phyloP scores from a whole-genome alignment of 352 stramenopile species.

The Pythium brassicae region DNA sequence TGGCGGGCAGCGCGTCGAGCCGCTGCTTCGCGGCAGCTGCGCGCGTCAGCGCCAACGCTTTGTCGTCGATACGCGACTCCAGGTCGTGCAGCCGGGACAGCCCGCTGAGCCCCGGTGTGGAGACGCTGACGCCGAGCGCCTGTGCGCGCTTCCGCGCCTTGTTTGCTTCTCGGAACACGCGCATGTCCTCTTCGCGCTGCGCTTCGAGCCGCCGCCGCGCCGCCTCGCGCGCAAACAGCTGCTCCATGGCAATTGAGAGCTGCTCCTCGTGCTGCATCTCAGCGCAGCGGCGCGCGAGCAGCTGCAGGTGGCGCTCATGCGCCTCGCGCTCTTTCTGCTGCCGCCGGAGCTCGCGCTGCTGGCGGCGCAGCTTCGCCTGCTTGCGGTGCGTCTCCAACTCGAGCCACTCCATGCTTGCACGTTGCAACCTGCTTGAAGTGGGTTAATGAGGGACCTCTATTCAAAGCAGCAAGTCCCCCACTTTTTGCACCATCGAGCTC shows the following conservation, averaged over 20 bases:
- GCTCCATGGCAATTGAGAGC: slow-evolving; percentile 40
- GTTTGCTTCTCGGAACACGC: slow-evolving; percentile 24
- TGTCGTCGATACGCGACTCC: slow-evolving; percentile 26
- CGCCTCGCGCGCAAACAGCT: slow-evolving; percentile 21
- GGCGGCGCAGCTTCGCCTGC: slow-evolving; percentile 28
- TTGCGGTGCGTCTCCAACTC: slow-evolving; percentile 45
- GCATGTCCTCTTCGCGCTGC: slow-evolving; percentile 36
- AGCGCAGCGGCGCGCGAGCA: slow-evolving; percentile 23
- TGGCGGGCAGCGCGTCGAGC: slow-evolving; percentile 40
- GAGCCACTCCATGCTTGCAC: slow-evolving; percentile 35
- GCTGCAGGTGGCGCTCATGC: slow-evolving; percentile 27
- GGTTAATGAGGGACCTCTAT: not conserved
- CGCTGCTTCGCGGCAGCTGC: slow-evolving; percentile 24
- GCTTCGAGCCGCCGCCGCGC: slow-evolving; percentile 16
- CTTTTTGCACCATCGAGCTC: too few species aligned
- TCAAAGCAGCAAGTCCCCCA: too few species aligned
- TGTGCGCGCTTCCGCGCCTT: slow-evolving; percentile 21
- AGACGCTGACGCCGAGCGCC: slow-evolving; percentile 25
- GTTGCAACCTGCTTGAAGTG: not conserved
- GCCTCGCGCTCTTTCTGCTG: slow-evolving; percentile 22
- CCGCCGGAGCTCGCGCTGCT: slow-evolving; percentile 43
- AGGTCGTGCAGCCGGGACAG: slow-evolving; percentile 28
- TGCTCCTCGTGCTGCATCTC: slow-evolving; percentile 55
- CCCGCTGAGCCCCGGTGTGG: slow-evolving; percentile 26
- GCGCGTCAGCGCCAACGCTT: slow-evolving; percentile 22